Evolutionary conservation across 2,329 filamentous ascomycete genomes (phyloP).

Genomic region (Magnaporthales sp.): DNA sequence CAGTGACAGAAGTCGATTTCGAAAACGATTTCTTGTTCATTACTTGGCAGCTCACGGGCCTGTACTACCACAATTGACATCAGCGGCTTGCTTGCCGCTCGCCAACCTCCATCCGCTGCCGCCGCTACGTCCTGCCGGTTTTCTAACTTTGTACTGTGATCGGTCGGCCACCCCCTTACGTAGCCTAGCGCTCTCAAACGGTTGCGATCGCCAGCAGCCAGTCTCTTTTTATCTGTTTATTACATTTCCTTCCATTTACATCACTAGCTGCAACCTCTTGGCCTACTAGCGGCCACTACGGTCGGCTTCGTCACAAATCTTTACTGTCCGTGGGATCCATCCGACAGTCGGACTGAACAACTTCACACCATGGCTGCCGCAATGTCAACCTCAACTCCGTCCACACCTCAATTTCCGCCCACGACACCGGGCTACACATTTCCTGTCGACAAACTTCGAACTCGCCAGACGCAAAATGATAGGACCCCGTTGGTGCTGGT

Average conservation of each 20-base stretch:
- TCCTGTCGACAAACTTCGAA: constrained; percentile 4
- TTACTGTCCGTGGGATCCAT: neutral
- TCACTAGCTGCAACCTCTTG: no score
- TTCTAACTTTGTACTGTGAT: neutral
- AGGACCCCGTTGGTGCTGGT: constrained; percentile 6
- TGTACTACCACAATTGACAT: neutral
- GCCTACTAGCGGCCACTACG: neutral
- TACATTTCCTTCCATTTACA: neutral
- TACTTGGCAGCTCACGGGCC: neutral
- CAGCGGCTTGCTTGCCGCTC: neutral
- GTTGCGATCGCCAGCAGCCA: neutral
- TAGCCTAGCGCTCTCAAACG: neutral
- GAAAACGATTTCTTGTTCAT: neutral
- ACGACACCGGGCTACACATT: constrained; percentile 12
- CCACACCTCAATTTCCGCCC: constrained; percentile 8
- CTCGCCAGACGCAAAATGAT: constrained; percentile 6
- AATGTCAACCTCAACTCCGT: neutral
- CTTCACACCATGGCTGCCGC: neutral
- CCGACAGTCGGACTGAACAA: neutral
- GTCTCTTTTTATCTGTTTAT: neutral
- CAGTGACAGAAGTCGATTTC: neutral
- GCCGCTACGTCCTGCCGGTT: neutral
- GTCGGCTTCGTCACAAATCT: neutral
- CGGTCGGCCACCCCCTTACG: neutral
- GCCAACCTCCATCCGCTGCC: neutral